Base-by-base conservation (phyloP, 805 yeast species). In the Saccharomyces jurei region DNA sequence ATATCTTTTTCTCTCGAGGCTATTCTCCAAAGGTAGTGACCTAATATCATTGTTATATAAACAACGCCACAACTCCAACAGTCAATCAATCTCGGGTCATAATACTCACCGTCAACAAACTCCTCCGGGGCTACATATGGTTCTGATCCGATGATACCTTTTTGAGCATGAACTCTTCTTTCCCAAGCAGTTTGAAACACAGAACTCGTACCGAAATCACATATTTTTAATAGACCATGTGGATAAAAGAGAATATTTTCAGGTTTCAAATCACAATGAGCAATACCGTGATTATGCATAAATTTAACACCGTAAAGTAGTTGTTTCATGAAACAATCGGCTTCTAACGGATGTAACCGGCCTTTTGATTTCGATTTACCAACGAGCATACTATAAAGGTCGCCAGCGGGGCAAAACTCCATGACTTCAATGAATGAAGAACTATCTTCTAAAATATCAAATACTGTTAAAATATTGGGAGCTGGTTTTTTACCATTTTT, bases 41-140 rank as follows among this genome's bases (percentile, higher is more conserved):
- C 98, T 0, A 95, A 83, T 53, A 96, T 68, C 91, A 85, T 85
- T 10, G 84, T 85, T 74, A 84, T 74, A 68, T 85, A 86, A 28
- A 86, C 79, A 2, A 91, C 79, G 41, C 96, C 97, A 49, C 85
- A 71, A 2, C 96, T 87, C 97, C 97, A 91, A 54, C 87, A 81
- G 68, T 91, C 97, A 48, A 87, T 91, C 28, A 82, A 76, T 52
- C 90, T 72, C 10, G 96, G 89, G 60, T 89, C 96, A 63, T 86
- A 87, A 50, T 74, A 73, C 49, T 74, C 76, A 48, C 77, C 75
- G 4, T 72, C 68, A 21, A 66, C 65, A 65, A 81, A 87, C 69
- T 91, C 96, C 65, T 90, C 97, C 0, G 97, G 97, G 0, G 97
- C 88, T 67, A 89, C 89, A 70, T 89, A 91, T 1, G 97, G 94